Evolutionary conservation across 768 basidiomycete genomes (phyloP).

Genomic region (Epithele typhae): DNA sequence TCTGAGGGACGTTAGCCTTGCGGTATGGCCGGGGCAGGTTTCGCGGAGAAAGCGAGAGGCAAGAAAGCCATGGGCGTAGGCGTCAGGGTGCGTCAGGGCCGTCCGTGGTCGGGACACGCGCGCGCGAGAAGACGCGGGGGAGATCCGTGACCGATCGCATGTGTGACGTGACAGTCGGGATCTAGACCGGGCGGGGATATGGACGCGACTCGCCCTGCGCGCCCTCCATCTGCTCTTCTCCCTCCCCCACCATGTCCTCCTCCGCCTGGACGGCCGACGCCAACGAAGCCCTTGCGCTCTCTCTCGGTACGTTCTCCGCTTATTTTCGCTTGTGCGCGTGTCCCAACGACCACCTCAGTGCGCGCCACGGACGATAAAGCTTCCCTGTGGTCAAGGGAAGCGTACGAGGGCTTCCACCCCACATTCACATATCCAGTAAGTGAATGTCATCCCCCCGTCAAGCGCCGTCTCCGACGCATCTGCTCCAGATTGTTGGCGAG

Average conservation of each 20-base stretch:
- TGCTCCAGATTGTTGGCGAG: slow-evolving; percentile 81
- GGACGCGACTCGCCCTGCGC: slow-evolving; percentile 13
- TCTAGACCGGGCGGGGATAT: slow-evolving; percentile 11
- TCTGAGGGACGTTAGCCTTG: too few species aligned
- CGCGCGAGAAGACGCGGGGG: background rate
- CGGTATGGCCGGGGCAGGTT: too few species aligned
- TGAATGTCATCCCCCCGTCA: background rate
- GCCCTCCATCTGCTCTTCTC: slow-evolving; percentile 9
- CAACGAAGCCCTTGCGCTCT: slow-evolving; percentile 71
- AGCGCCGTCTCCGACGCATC: background rate
- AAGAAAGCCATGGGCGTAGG: too few species aligned
- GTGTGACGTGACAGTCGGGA: slow-evolving; percentile 14
- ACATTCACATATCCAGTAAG: slow-evolving; percentile 91
- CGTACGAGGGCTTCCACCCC: slow-evolving; percentile 71
- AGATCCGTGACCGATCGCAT: slow-evolving; percentile 6
- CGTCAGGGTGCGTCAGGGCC: too few species aligned
- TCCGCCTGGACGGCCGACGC: slow-evolving; percentile 75
- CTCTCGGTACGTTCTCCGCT: slow-evolving; percentile 51
- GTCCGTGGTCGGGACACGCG: too few species aligned
- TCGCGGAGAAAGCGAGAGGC: too few species aligned
- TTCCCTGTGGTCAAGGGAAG: slow-evolving; percentile 49
- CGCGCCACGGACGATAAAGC: slow-evolving; percentile 66
- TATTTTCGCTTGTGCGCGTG: too few species aligned
- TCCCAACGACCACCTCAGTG: too few species aligned
- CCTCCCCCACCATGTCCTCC: slow-evolving; percentile 9